Evolutionary conservation across 208 protist species (phyloP).

Genomic region (Crithidia mellificae): DNA sequence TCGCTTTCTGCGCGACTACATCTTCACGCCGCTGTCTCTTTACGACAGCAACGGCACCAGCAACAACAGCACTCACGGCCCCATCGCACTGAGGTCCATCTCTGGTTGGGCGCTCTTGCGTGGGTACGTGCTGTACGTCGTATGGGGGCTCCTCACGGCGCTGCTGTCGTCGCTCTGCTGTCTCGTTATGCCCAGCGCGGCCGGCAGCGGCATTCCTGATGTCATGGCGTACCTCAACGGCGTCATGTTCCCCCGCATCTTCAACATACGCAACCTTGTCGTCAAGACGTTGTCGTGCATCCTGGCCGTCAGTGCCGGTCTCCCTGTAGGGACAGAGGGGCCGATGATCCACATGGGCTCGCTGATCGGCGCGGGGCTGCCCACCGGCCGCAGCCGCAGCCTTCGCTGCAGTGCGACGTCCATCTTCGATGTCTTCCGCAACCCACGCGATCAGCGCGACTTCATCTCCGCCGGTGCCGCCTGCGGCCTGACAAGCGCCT

Average conservation of each 20-base stretch:
- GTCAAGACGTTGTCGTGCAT: slow-evolving; percentile 79
- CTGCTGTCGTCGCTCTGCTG: slow-evolving; percentile 75
- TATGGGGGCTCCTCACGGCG: slow-evolving; percentile 45
- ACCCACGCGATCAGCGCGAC: slow-evolving; percentile 81
- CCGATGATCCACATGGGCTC: slow-evolving; percentile 94
- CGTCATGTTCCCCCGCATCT: slow-evolving; percentile 81
- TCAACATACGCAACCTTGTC: slow-evolving; percentile 78
- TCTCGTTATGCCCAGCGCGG: slow-evolving; percentile 66
- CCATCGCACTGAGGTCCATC: slow-evolving; percentile 22
- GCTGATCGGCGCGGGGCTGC: slow-evolving; percentile 82
- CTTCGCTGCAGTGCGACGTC: slow-evolving; percentile 54
- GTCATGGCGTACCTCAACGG: slow-evolving; percentile 91
- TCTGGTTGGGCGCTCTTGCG: slow-evolving; percentile 31
- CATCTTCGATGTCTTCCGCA: slow-evolving; percentile 63
- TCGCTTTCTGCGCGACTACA: background rate
- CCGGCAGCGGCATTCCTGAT: slow-evolving; percentile 81
- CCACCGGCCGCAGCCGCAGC: slow-evolving; percentile 70
- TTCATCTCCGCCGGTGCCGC: slow-evolving; percentile 90
- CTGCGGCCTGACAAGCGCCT: slow-evolving; percentile 89
- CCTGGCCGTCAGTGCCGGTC: slow-evolving; percentile 69
- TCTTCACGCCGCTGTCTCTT: background rate
- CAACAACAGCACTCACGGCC: background rate
- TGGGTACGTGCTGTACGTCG: slow-evolving; percentile 41
- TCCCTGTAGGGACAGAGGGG: slow-evolving; percentile 89
- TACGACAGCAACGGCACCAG: background rate